Base-by-base conservation (phyloP, 2,329 filamentous ascomycete species). In the Claviceps fusiformis region DNA sequence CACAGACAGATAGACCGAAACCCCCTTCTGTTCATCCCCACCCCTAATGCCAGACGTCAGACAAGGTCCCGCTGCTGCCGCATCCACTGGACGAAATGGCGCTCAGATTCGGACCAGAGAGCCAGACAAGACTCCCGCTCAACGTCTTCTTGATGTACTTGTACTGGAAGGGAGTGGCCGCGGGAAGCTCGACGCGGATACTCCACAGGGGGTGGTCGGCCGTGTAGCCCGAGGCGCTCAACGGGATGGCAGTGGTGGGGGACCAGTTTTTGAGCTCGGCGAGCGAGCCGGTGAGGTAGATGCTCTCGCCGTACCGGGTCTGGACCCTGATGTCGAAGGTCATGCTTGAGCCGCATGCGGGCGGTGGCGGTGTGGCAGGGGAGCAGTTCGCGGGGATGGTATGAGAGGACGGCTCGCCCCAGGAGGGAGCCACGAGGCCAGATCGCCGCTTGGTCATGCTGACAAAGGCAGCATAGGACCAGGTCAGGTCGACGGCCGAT, bases 141-240 rank as follows among this genome's bases (percentile, higher is more conserved):
- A 63, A 64, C n/a, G 70, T 71, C 46, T 80, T 74, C 59, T 76
- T 76, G 59, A 86, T 73, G 61, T 79, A 86, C 67, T 85, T 84
- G 64, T 83, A 85, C 65, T 78, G 64, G 56, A 86, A 75, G 0
- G 64, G 68, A 0, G 70, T 73, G 1, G 79, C 81, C 0, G 79
- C 73, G 0, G 76, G 70, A 10, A 86, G 63, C 29, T 66, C 73
- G 43, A 83, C 62, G 0, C 73, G 77, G 3, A 64, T 68, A 10
- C 68, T 74, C 82, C 82, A 86, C 10, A 82, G 54, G 0, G 73
- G 76, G 57, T 80, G 75, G 5, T 67, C 64, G n/a, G 65, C 62
- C 0, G 78, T 80, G 64, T 85, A 85, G n/a, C 72, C 60, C 29
- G 68, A 65, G 1, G 80, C 76, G 2, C 72, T 76, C 6, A 86